A percentile compares a stretch with the other conserved stretches of the same genome.
Evolutionary conservation across 108 stramenopile genomes (phyloP).

Genomic region (Skeletonema marinoi): DNA sequence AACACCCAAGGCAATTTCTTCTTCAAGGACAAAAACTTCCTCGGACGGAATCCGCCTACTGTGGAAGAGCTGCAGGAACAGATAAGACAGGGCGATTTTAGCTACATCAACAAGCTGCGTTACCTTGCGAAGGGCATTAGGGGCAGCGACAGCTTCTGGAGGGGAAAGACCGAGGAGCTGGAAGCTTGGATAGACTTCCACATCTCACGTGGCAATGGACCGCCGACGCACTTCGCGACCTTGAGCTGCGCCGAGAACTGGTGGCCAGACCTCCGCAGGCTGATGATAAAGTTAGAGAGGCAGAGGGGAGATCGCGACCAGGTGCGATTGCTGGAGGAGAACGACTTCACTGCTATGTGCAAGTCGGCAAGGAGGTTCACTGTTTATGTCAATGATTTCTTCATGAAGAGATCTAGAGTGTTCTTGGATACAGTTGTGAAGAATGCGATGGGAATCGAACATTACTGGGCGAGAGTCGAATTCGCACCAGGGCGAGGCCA

Average conservation of each 20-base stretch:
- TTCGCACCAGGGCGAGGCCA: slow-evolving; percentile 25
- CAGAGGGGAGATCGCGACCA: background rate
- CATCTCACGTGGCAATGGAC: no score
- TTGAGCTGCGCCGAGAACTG: slow-evolving; percentile 37
- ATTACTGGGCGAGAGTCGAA: slow-evolving; percentile 34
- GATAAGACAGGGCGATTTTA: no score
- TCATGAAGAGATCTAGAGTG: slow-evolving; percentile 6
- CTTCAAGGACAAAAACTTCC: no score
- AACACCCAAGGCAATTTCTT: no score
- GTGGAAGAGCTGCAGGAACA: no score
- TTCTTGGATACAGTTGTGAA: slow-evolving; percentile 23
- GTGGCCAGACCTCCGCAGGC: slow-evolving; percentile 21
- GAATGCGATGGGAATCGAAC: slow-evolving; percentile 9
- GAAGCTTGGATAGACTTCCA: no score
- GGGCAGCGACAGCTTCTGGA: no score
- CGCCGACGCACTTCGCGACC: slow-evolving; percentile 33
- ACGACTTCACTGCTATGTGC: background rate
- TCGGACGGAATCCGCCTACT: no score
- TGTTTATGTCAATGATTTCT: slow-evolving; percentile 18
- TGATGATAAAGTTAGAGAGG: slow-evolving; percentile 10
- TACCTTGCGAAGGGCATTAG: no score
- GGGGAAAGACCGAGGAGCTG: no score
- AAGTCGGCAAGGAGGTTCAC: slow-evolving; percentile 3
- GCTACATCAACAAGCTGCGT: no score
- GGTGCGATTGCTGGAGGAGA: background rate